These are phyloP conservation scores for Termitomyces heimii DNA, from an alignment of 768 basidiomycete species.

Conservation along the genomic window DNA sequence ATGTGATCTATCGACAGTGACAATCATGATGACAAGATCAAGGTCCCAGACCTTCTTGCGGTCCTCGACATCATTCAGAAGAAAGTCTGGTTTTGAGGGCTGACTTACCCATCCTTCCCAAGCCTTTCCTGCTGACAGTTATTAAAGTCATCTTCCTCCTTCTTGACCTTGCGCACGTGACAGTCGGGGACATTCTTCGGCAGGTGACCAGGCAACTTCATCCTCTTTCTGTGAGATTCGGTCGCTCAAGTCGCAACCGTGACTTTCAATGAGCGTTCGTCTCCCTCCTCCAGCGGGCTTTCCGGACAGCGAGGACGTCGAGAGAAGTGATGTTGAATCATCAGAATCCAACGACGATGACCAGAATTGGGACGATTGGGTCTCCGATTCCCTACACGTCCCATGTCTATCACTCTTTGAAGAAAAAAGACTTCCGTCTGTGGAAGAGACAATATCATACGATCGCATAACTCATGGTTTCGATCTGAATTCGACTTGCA, in stretches of 20 bases:
- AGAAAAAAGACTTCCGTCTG: conserved; percentile 51
- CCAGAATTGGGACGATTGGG: conserved; percentile 76
- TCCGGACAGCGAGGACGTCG: conserved; percentile 16
- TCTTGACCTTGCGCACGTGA: not conserved
- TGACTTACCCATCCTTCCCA: no score
- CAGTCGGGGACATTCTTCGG: not conserved
- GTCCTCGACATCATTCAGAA: no score
- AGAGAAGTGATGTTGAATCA: conserved; percentile 17
- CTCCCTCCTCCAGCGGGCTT: conserved; percentile 25
- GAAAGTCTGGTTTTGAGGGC: no score
- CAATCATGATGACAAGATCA: no score
- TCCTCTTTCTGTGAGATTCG: no score
- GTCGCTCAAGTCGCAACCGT: not conserved
- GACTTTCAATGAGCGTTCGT: conserved; percentile 31
- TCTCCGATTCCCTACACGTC: conserved; percentile 56
- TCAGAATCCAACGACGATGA: conserved; percentile 41
- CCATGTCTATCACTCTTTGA: conserved; percentile 75
- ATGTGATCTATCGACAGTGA: no score
- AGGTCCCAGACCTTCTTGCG: no score
- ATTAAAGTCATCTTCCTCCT: no score
- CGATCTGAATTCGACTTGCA: conserved; percentile 47
- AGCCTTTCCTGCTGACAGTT: no score
- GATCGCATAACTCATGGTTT: conserved; percentile 60
- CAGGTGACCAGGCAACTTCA: no score
- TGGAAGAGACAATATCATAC: conserved; percentile 51